Percentiles rank a stretch among this genome's conserved stretches.
Conservation (phyloP, 1,284 basidiomycete species). For the Meira miltonrushii region DNA sequence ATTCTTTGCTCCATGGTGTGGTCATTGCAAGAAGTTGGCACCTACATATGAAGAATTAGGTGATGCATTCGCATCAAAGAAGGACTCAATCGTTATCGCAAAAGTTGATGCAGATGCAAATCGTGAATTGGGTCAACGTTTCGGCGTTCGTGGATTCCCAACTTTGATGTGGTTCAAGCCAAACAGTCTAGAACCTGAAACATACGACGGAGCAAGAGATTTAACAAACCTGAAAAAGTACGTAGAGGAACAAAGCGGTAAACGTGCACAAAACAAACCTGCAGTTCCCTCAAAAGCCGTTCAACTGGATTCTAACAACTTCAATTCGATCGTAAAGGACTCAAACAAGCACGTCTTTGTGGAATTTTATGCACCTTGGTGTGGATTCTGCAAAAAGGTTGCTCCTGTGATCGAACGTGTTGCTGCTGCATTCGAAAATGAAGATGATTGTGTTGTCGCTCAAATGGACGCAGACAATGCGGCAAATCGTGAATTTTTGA, state of each 20-base stretch:
- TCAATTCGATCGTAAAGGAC: conserved; percentile 71
- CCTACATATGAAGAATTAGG: conserved; percentile 83
- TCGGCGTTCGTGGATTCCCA: conserved; percentile 76
- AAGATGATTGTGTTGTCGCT: conserved; percentile 75
- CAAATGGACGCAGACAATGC: conserved; percentile 84
- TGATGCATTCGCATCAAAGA: conserved; percentile 67
- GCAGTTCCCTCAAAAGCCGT: conserved; percentile 71
- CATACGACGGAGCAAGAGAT: conserved; percentile 75
- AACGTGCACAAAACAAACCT: conserved; percentile 68
- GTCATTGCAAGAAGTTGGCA: conserved; percentile 67
- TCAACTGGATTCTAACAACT: conserved; percentile 67
- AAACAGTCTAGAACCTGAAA: conserved; percentile 59
- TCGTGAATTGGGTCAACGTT: conserved; percentile 62
- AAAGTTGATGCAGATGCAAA: conserved; percentile 91
- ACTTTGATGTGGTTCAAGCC: conserved; percentile 85
- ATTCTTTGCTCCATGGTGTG: conserved; percentile 51
- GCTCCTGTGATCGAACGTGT: conserved; percentile 84
- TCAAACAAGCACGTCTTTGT: conserved; percentile 77
- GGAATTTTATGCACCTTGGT: conserved; percentile 81
- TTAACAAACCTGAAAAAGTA: conserved; percentile 70
- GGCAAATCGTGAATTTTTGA: conserved; percentile 64
- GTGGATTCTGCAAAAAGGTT: conserved; percentile 69
- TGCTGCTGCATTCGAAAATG: conserved; percentile 70
- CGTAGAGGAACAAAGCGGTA: conserved; percentile 61
- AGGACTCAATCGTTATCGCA: conserved; percentile 77